Evolutionary conservation across 306 rosid species (phyloP).

Genomic region (Calophaca sinica): DNA sequence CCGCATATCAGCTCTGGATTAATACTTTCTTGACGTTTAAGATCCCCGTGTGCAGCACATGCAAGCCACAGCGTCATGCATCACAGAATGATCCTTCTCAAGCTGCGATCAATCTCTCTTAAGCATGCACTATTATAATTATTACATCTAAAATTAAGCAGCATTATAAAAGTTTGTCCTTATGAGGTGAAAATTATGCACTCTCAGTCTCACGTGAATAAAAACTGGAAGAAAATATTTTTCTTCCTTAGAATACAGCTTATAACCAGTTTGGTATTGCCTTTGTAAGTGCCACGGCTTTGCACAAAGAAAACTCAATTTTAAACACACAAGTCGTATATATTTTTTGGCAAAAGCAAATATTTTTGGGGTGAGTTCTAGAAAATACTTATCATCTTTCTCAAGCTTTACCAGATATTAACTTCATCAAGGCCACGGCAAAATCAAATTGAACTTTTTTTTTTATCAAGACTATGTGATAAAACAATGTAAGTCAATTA

Average conservation of each 20-base stretch:
- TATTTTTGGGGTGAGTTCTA: background rate
- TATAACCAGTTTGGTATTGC: background rate
- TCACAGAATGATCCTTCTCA: constrained; percentile 48
- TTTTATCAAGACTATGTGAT: background rate
- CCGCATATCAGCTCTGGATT: too few species aligned
- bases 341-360: too few species aligned
- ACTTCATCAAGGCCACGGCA: background rate
- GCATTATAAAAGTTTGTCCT: constrained; percentile 62
- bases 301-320: too few species aligned
- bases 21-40: constrained; percentile 62
- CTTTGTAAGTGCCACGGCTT: background rate
- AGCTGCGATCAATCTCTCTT: constrained; percentile 56
- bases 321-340: too few species aligned
- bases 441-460: constrained; percentile 1
- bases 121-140: constrained; percentile 72
- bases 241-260: background rate
- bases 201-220: too few species aligned
- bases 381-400: background rate
- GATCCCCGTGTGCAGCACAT: constrained; percentile 62
- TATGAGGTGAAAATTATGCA: constrained; percentile 44
- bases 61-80: constrained; percentile 56
- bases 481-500: background rate
- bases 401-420: background rate
- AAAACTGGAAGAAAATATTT: background rate
- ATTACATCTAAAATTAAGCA: constrained; percentile 62